A percentile compares a stretch with the other conserved stretches of the same genome.
Conservation (phyloP, 352 stramenopile species). For the Pilasporangium apinafurcum region DNA sequence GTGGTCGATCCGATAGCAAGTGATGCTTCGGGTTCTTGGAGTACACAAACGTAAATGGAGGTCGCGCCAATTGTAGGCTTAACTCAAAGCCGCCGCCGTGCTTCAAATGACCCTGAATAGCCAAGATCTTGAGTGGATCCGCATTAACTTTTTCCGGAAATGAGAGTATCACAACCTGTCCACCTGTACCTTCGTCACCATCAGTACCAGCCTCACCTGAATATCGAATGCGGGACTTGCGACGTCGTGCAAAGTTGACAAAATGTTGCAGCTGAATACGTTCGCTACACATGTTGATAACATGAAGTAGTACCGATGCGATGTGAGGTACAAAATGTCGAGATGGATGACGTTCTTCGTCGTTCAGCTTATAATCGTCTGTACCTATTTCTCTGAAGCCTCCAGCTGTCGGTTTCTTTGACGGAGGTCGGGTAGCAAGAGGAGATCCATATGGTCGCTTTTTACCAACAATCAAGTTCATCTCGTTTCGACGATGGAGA, state of each 20-base stretch:
- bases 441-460: conserved; percentile 18
- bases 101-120: conserved; percentile 77
- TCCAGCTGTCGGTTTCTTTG: conserved; percentile 21
- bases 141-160: conserved; percentile 82
- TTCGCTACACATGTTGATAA: conserved; percentile 81
- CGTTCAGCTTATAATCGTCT: conserved; percentile 9
- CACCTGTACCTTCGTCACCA: conserved; percentile 46
- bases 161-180: conserved; percentile 82
- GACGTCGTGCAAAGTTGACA: conserved; percentile 79
- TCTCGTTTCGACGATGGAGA: conserved; percentile 41
- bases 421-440: conserved; percentile 12
- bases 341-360: conserved; percentile 7
- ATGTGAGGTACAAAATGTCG: conserved; percentile 56
- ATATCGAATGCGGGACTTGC: conserved; percentile 79
- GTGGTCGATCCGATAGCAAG: conserved; percentile 50
- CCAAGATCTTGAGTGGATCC: conserved; percentile 70
- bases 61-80: conserved; percentile 53
- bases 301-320: conserved; percentile 68
- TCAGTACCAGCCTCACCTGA: conserved; percentile 65
- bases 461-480: conserved; percentile 23
- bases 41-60: conserved; percentile 67
- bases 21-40: conserved; percentile 50
- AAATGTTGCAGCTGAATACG: conserved; percentile 85
- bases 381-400: too few relatives aligned
- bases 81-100: conserved; percentile 74